A percentile compares a stretch with the other conserved stretches of the same genome.
Conservation (phyloP, 2,329 filamentous ascomycete species). For the Beauveria scarabaeidicola region DNA sequence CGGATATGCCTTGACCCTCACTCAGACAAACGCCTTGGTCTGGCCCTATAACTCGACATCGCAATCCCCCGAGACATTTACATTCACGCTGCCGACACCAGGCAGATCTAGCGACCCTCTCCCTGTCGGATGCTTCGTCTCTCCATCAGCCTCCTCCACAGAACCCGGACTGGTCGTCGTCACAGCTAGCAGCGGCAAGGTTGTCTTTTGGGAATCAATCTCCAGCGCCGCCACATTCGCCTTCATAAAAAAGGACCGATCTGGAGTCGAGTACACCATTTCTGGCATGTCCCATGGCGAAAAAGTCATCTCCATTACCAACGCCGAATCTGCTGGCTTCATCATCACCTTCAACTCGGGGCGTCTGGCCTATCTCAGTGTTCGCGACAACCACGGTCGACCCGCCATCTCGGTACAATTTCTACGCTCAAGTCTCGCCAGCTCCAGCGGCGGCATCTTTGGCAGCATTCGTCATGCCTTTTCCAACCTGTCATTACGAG, state of each 20-base stretch:
- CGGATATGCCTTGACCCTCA: conserved; percentile 73
- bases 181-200: conserved; percentile 72
- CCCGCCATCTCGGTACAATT: conserved; percentile 72
- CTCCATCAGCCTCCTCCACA: conserved; percentile 65
- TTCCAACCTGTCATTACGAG: conserved; percentile 59
- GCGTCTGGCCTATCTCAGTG: conserved; percentile 73
- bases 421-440: conserved; percentile 53
- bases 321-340: conserved; percentile 79
- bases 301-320: conserved; percentile 65
- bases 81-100: conserved; percentile 68
- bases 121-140: conserved; percentile 75
- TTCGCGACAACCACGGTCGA: conserved; percentile 80
- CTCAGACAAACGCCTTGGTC: conserved; percentile 71
- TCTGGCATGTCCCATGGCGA: conserved; percentile 72
- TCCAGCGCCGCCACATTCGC: conserved; percentile 79
- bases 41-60: conserved; percentile 77
- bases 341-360: conserved; percentile 79
- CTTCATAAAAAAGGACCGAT: conserved; percentile 72
- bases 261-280: conserved; percentile 68
- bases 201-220: conserved; percentile 94
- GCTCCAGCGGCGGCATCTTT: conserved; percentile 58
- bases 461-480: conserved; percentile 74
- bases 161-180: conserved; percentile 83
- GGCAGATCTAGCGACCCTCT: conserved; percentile 62
- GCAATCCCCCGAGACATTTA: conserved; percentile 66